Evolutionary conservation across 2,329 filamentous ascomycete genomes (phyloP).

Genomic region (Ambrosiella xylebori): DNA sequence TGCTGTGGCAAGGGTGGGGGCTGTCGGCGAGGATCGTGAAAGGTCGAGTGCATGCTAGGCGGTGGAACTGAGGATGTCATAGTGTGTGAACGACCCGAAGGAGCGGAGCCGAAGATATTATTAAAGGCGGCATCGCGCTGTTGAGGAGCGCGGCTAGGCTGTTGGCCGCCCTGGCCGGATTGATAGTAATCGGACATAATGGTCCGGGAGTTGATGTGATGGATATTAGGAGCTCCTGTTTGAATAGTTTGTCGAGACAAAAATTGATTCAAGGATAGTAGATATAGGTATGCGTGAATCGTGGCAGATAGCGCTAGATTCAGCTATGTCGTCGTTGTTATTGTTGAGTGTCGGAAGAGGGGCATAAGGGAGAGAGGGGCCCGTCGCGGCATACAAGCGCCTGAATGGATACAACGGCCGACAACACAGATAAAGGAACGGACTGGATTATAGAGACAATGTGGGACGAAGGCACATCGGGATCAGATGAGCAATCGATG

Average conservation of each 20-base stretch:
- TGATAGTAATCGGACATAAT: constrained; percentile 42
- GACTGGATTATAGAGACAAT: neutral
- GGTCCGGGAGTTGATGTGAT: neutral
- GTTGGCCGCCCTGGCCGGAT: constrained; percentile 29
- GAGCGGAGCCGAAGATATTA: constrained; percentile 82
- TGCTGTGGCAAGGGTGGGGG: constrained; percentile 20
- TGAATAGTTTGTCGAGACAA: neutral
- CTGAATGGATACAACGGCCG: neutral
- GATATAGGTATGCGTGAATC: too few relatives aligned
- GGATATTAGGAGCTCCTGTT: neutral
- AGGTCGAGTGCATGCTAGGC: constrained; percentile 31
- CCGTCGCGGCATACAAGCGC: neutral
- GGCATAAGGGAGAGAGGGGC: neutral
- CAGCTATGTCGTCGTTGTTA: neutral
- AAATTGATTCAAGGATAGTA: too few relatives aligned
- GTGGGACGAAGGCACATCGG: too few relatives aligned
- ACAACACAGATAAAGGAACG: neutral
- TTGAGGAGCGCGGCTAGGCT: constrained; percentile 31
- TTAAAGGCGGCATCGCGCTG: constrained; percentile 91
- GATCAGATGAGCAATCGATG: too few relatives aligned
- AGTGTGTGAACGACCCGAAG: constrained; percentile 79
- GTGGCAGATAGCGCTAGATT: neutral
- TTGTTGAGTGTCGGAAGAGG: neutral
- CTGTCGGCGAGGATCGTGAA: constrained; percentile 23
- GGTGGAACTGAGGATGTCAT: constrained; percentile 67